A percentile compares a stretch with the other conserved stretches of the same genome.
These are phyloP conservation scores for Rhizopus microsporus DNA, from an alignment of 371 early-diverging fungal genomes.

Conservation along the genomic window DNA sequence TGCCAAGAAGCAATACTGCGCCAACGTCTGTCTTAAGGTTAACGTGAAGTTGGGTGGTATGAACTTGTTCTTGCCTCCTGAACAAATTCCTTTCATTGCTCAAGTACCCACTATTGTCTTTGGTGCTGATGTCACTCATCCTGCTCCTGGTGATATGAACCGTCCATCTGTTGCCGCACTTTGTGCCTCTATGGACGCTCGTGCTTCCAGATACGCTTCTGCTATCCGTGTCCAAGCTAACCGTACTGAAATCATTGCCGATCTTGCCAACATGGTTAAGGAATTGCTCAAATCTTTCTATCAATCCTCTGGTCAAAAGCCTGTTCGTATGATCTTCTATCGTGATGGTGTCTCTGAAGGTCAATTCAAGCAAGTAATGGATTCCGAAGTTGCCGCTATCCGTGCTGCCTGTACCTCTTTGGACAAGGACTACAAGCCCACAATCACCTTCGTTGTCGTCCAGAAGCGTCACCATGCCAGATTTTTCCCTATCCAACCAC, in stretches of 20 bases:
- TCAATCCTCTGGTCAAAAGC: conserved; percentile 74
- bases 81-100: conserved; percentile 61
- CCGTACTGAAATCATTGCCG: conserved; percentile 86
- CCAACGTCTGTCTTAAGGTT: conserved; percentile 85
- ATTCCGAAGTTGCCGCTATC: conserved; percentile 80
- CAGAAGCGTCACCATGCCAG: conserved; percentile 97
- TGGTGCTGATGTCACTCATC: conserved; percentile 95
- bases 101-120: conserved; percentile 86
- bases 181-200: conserved; percentile 76
- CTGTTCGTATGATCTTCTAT: conserved; percentile 90
- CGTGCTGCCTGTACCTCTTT: conserved; percentile 74
- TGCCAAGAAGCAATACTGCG: conserved; percentile 71
- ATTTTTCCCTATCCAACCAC: conserved; percentile 80
- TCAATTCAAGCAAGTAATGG: conserved; percentile 81
- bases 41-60: conserved; percentile 88
- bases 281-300: conserved; percentile 83
- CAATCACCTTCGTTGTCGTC: conserved; percentile 89
- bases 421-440: conserved; percentile 74
- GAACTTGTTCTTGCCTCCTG: conserved; percentile 58
- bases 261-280: conserved; percentile 79
- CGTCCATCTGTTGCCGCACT: conserved; percentile 84
- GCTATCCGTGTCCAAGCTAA: conserved; percentile 82
- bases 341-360: conserved; percentile 95
- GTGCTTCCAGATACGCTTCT: conserved; percentile 85
- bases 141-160: conserved; percentile 72